A percentile compares a stretch with the other conserved stretches of the same genome.
Conservation (phyloP, 805 yeast genomes). For the Maudiozyma barnettii region DNA sequence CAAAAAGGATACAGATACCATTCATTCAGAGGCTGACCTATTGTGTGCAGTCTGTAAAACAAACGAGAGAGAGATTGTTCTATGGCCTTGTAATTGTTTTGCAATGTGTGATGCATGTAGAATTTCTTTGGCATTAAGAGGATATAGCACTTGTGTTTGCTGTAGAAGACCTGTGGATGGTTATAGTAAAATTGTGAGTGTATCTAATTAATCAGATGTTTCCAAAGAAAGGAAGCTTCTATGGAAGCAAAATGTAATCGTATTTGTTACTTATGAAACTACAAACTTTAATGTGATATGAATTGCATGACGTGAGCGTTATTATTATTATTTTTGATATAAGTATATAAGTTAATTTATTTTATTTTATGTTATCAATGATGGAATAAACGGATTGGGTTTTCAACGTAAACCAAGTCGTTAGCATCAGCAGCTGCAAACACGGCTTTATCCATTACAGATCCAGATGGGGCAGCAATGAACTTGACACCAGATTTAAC, state of each 20-base stretch:
- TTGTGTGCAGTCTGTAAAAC: constrained; percentile 78
- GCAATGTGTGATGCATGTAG: constrained; percentile 83
- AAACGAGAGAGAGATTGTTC: constrained; percentile 59
- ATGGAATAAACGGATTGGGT: constrained; percentile 95
- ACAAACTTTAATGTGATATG: background rate
- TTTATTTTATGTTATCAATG: constrained; percentile 40
- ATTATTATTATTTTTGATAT: background rate
- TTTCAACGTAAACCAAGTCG: constrained; percentile 86
- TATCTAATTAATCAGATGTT: background rate
- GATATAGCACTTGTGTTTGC: constrained; percentile 75
- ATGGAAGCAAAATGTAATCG: no score
- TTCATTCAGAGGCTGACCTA: constrained; percentile 12
- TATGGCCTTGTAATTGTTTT: constrained; percentile 91
- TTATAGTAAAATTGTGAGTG: constrained; percentile 29
- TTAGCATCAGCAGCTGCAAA: constrained; percentile 90
- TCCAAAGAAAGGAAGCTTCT: no score
- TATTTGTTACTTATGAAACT: background rate
- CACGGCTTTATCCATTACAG: constrained; percentile 95
- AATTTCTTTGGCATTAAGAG: constrained; percentile 58
- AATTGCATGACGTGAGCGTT: background rate
- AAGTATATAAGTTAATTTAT: background rate
- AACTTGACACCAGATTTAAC: constrained; percentile 91
- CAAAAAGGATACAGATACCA: background rate
- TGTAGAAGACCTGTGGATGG: constrained; percentile 66
- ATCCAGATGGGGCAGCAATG: constrained; percentile 94